phyloP scores from a whole-genome alignment of 2,329 filamentous ascomycete species.

The Trichoderma arundinaceum region DNA sequence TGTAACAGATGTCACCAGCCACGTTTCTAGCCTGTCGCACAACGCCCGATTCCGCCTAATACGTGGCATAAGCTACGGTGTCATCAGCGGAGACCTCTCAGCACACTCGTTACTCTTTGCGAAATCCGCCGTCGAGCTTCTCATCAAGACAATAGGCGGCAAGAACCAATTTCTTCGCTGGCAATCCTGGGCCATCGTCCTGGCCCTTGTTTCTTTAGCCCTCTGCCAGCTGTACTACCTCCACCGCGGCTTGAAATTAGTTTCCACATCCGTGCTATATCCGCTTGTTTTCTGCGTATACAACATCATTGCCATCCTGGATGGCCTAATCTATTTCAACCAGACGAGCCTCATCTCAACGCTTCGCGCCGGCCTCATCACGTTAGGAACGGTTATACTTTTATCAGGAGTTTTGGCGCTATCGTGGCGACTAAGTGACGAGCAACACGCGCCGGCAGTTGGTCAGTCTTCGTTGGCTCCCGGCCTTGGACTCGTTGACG shows the following conservation, averaged over 20 bases:
- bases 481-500: conserved; percentile 80
- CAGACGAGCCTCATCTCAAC: conserved; percentile 81
- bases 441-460: conserved; percentile 65
- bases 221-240: conserved; percentile 94
- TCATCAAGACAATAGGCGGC: conserved; percentile 84
- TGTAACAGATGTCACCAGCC: conserved; percentile 62
- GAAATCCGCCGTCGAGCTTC: conserved; percentile 93
- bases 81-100: conserved; percentile 89
- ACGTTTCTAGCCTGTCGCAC: conserved; percentile 59
- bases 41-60: conserved; percentile 73
- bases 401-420: conserved; percentile 87
- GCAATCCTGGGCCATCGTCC: conserved; percentile 90
- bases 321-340: conserved; percentile 95
- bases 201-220: conserved; percentile 80
- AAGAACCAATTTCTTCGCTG: conserved; percentile 94
- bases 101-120: conserved; percentile 92
- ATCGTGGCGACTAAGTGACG: conserved; percentile 90
- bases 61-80: conserved; percentile 85
- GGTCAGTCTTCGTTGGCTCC: conserved; percentile 76
- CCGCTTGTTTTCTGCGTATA: conserved; percentile 98
- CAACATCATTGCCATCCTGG: conserved; percentile 97
- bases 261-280: conserved; percentile 94
- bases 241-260: conserved; percentile 89
- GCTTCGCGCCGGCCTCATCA: conserved; percentile 79
- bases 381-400: conserved; percentile 83